phyloP scores from a whole-genome alignment of 129 eudicot genomes.

The Arctium lappa region DNA sequence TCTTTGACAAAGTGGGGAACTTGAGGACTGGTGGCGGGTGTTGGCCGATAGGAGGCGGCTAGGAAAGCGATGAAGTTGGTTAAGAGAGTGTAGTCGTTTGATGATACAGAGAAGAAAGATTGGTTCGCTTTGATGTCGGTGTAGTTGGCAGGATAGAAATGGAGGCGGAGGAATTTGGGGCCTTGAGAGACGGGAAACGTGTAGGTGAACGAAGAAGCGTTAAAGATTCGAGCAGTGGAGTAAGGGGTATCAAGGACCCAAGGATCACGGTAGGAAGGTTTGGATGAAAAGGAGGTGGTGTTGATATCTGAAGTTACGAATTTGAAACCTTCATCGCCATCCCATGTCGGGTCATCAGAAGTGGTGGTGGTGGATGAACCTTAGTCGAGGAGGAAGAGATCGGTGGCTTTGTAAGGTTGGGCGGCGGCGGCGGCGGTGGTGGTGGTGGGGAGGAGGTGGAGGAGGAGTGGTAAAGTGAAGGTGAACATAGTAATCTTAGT shows the following conservation, averaged over 20 bases:
- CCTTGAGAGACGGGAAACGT: background rate
- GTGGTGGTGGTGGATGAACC: no score
- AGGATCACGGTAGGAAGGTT: background rate
- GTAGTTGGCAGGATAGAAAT: no score
- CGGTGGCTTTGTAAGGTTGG: slow-evolving; percentile 3
- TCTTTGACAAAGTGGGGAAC: no score
- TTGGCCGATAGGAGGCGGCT: no score
- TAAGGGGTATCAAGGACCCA: slow-evolving; percentile 6
- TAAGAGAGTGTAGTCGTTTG: slow-evolving; percentile 39
- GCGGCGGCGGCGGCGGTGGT: background rate
- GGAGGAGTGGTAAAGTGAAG: slow-evolving; percentile 13
- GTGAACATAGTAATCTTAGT: slow-evolving; percentile 5
- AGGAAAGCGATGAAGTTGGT: no score
- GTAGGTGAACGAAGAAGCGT: slow-evolving; percentile 40
- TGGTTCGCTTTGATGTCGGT: no score
- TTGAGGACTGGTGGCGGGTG: no score
- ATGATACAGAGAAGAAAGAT: slow-evolving; percentile 30
- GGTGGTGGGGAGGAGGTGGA: background rate
- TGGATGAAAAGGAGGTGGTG: background rate
- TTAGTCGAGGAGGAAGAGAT: no score
- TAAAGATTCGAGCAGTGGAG: slow-evolving; percentile 32
- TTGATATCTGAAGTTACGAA: background rate
- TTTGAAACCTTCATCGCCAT: background rate
- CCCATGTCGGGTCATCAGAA: no score
- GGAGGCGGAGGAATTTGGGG: no score